phyloP scores from a whole-genome alignment of 352 stramenopile species.

The Globisporangium lucens region DNA sequence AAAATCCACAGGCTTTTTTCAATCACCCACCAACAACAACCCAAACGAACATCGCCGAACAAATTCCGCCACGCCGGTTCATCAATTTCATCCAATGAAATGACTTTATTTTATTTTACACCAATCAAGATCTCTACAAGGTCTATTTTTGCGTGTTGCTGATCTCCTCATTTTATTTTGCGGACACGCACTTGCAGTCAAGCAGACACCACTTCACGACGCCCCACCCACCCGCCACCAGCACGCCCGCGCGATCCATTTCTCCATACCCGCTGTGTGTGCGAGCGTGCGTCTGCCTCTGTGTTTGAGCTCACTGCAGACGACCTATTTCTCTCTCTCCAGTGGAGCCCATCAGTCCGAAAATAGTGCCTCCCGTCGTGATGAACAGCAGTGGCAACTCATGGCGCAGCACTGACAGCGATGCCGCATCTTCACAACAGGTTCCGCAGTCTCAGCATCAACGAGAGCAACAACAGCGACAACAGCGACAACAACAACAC shows the following conservation, averaged over 20 bases:
- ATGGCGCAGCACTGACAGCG: background rate
- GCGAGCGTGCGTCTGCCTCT: background rate
- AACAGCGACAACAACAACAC: constrained; percentile 1
- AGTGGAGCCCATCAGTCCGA: background rate
- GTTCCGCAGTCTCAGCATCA: background rate
- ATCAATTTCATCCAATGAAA: background rate
- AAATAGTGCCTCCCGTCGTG: background rate
- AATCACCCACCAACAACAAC: background rate
- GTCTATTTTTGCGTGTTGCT: too few species aligned
- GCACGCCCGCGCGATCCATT: background rate
- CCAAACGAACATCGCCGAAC: background rate
- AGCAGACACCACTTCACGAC: too few species aligned
- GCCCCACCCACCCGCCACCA: too few species aligned
- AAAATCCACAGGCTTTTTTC: background rate
- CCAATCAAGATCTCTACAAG: background rate
- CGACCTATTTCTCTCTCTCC: background rate
- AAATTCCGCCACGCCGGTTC: background rate
- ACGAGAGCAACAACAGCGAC: background rate
- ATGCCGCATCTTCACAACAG: background rate
- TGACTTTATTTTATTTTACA: background rate
- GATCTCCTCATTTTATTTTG: too few species aligned
- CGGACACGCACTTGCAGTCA: too few species aligned
- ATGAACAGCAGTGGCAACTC: background rate
- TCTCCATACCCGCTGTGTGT: background rate
- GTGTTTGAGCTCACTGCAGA: background rate